Percentiles rank a stretch among this genome's conserved stretches.
Conservation (phyloP, 2,329 filamentous ascomycete genomes). For the Thielaviopsis cerberus region DNA sequence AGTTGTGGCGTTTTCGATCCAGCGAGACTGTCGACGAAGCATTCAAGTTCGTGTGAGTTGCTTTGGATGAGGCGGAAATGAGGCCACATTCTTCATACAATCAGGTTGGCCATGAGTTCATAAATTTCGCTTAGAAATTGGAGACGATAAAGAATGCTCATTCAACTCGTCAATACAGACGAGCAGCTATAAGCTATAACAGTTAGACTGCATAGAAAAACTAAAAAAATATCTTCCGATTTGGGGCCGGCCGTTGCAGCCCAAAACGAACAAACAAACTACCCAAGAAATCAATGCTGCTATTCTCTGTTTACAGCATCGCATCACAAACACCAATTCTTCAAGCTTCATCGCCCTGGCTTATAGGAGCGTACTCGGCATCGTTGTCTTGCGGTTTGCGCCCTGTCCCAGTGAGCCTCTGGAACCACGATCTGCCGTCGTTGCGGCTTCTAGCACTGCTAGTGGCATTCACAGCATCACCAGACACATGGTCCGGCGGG, state of each 20-base stretch:
- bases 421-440: conserved; percentile 27
- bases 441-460: neutral
- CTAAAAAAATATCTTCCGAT: neutral
- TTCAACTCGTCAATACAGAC: too few species aligned
- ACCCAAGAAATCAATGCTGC: neutral
- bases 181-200: too few species aligned
- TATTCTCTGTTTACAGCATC: neutral
- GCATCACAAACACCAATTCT: neutral
- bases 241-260: neutral
- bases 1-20: too few species aligned
- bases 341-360: conserved; percentile 21
- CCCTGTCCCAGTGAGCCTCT: conserved; percentile 23
- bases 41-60: too few species aligned
- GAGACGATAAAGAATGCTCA: too few species aligned
- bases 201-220: neutral
- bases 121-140: too few species aligned
- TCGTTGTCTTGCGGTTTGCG: conserved; percentile 19
- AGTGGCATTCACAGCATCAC: neutral
- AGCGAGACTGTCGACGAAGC: too few species aligned
- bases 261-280: neutral
- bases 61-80: too few species aligned
- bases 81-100: too few species aligned
- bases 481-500: conserved; percentile 36
- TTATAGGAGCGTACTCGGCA: conserved; percentile 22
- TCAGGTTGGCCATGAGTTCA: too few species aligned